Base-by-base conservation (phyloP, 345 rosid species). In the Orychophragmus violaceus region DNA sequence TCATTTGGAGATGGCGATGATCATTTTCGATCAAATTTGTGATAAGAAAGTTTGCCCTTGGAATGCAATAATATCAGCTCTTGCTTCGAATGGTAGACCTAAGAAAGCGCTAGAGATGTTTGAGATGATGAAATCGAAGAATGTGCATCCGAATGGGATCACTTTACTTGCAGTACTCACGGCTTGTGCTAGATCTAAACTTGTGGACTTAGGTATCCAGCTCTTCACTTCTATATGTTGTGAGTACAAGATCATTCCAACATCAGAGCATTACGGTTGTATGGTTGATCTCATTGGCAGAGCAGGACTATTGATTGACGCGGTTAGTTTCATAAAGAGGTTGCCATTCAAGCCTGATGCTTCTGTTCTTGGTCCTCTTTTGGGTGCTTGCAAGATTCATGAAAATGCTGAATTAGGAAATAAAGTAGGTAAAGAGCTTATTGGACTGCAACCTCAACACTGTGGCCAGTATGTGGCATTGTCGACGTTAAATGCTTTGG, bases 231-330 rank as follows among this genome's bases (percentile, higher is more conserved):
- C 81, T 1, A 74, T 82, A 74, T 30, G 46, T 32, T 4, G 37
- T 3, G 82, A 67, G 39, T 82, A 77, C 57, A 76, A 74, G 30
- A 71, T 88, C 42, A 48, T 49, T 42, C 92, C 92, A 37, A 54
- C 57, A 56, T 82, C 84, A 79, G 90, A 89, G 63, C 92, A 86
- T 65, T 87, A 86, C 36, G 87, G 92, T 14, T 90, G 95, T 63
- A 67, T 83, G 62, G 89, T 90, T 78, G 90, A 87, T 84, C 85
- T 90, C 45, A 55, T 90, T 22, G 97, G 87, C 30, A 85, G 84
- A 76, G 91, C 87, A 7, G 92, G 97, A 27, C 52, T 82, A 21
- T 35, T 90, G 66, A 70, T 37, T 59, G 90, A 84, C 46, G 90
- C 92, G 2, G 60, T 27, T 8, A 83, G 84, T 30, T 63, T 85